Percentiles rank a stretch among this genome's conserved stretches.
phyloP scores from a whole-genome alignment of 1,284 basidiomycete genomes.

The Heterobasidion occidentale region DNA sequence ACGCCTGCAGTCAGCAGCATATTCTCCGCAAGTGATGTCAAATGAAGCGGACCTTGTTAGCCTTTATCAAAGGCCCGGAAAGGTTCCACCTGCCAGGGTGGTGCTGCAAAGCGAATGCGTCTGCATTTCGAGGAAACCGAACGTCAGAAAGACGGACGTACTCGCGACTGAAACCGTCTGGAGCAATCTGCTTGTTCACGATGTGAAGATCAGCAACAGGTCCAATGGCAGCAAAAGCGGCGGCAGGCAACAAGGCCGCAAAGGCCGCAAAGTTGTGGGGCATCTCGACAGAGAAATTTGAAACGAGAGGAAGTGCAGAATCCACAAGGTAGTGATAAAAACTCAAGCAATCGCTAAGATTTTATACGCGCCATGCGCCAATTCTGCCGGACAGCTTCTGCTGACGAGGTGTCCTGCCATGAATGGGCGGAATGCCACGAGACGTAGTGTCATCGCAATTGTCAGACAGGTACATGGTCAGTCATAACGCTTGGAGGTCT shows the following conservation, averaged over 20 bases:
- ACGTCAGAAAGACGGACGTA: neutral
- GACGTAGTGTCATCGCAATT: no score
- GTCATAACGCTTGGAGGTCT: no score
- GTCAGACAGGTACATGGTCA: no score
- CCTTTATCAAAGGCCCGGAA: conserved; percentile 21
- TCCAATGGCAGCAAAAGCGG: neutral
- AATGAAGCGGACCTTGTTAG: conserved; percentile 15
- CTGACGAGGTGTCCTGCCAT: no score
- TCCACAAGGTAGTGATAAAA: neutral
- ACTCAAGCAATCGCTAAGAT: neutral
- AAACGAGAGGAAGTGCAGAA: neutral
- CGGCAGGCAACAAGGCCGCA: neutral
- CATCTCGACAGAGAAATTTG: neutral
- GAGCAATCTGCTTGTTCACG: conserved; percentile 1
- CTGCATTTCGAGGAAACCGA: no score
- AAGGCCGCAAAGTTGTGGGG: neutral
- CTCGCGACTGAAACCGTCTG: conserved; percentile 3
- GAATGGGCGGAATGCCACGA: no score
- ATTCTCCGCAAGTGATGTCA: neutral
- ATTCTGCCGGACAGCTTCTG: neutral
- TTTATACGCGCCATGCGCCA: neutral
- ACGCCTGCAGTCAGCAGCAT: neutral
- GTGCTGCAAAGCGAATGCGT: conserved; percentile 9
- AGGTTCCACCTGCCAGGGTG: conserved; percentile 18
- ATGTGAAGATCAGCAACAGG: conserved; percentile 5